Evolutionary conservation across 108 stramenopile species (phyloP).

Genomic region (Parietichytrium sp.): DNA sequence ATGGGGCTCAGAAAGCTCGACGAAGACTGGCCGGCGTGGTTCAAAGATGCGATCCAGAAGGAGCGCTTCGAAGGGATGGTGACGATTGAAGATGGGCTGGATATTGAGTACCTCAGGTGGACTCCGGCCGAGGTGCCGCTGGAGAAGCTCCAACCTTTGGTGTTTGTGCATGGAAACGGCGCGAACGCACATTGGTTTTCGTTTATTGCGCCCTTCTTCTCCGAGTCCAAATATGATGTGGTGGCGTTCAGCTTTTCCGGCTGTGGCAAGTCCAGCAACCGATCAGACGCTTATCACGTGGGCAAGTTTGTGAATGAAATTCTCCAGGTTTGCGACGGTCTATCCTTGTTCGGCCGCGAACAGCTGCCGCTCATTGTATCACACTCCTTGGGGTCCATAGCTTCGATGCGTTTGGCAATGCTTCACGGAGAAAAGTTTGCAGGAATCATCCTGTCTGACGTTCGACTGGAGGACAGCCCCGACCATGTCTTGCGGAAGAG

Average conservation of each 20-base stretch:
- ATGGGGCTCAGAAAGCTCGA: no score
- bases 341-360: background rate
- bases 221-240: background rate
- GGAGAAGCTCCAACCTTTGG: background rate
- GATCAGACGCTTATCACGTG: conserved; percentile 8
- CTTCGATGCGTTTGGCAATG: background rate
- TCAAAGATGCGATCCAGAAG: background rate
- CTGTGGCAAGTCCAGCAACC: background rate
- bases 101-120: background rate
- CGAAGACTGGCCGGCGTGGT: conserved; percentile 20
- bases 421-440: background rate
- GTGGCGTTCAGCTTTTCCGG: background rate
- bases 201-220: background rate
- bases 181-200: conserved; percentile 22
- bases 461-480: background rate
- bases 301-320: conserved; percentile 19
- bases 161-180: conserved; percentile 35
- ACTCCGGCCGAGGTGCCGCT: background rate
- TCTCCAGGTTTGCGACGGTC: background rate
- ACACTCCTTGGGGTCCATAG: conserved; percentile 11
- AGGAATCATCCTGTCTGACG: background rate
- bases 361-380: background rate
- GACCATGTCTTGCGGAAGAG: background rate
- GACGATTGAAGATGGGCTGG: background rate
- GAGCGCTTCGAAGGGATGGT: conserved; percentile 14